Conservation (phyloP, 2,329 filamentous ascomycete genomes). For the Dactylellina leptospora region DNA sequence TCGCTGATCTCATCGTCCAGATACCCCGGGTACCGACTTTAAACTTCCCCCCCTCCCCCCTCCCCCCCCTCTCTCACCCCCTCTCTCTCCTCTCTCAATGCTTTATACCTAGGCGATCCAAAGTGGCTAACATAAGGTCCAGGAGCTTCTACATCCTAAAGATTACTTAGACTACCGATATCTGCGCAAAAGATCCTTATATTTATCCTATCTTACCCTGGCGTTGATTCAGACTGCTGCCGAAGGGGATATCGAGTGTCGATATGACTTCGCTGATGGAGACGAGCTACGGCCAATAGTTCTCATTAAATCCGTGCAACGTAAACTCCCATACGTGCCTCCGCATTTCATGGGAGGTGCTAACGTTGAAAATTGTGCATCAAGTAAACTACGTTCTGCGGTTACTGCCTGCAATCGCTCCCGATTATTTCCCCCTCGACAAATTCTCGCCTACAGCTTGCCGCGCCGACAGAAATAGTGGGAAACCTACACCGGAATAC, state of each 20-base stretch:
- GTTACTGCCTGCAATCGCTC: conserved; percentile 25
- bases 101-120: background rate
- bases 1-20: conserved; percentile 23
- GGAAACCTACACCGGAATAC: conserved; percentile 6
- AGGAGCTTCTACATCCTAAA: conserved; percentile 14
- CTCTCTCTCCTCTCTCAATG: background rate
- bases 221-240: background rate
- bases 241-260: background rate
- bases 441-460: conserved; percentile 22
- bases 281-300: conserved; percentile 34
- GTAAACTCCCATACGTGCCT: conserved; percentile 1
- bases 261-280: conserved; percentile 17
- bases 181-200: conserved; percentile 23
- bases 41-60: background rate
- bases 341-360: background rate
- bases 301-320: background rate
- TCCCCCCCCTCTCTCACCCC: background rate
- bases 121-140: conserved; percentile 1
- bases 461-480: conserved; percentile 33
- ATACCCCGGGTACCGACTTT: conserved; percentile 23
- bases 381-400: conserved; percentile 18
- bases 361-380: background rate
- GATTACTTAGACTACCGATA: conserved; percentile 39
- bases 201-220: conserved; percentile 25
- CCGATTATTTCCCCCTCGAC: conserved; percentile 19